Evolutionary conservation across 2,329 filamentous ascomycete species (phyloP), one percentile per base, ranked within the genome.

Genomic region (Cladosporium sp.): DNA sequence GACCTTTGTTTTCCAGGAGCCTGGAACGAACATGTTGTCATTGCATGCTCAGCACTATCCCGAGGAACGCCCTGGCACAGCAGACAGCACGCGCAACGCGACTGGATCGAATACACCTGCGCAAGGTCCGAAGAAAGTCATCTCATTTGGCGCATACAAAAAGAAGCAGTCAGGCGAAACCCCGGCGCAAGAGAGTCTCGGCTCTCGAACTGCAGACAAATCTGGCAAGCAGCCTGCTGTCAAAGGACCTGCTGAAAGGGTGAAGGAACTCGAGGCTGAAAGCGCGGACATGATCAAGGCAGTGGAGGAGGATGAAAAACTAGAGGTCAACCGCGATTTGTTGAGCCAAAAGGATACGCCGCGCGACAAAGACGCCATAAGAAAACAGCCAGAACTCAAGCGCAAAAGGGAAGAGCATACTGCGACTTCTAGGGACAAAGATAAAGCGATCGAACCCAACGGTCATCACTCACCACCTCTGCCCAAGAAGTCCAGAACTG

Each of bases 91-190:
- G 17, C 52, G 52, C 40, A 55, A 55, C 20, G 52, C 20, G 28
- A 55, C 52, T 8, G 52, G 52, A 5, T 35, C 52, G 32, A 45
- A 55, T 17, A 55, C 52, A 1, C 52, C 52, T 13, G 52, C 52
- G 32, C 52, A 55, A 37, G 70, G 64, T 12, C 75, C 76, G 22
- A 85, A 82, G 72, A 86, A 84, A 74, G 86, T 84, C 70, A 85
- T 86, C 60, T 84, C 75, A 56, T 70, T 86, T 54, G 81, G 77
- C 40, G 83, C 81, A 37, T 87, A 86, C 70, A 85, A 83, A 70
- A 81, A 78, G 60, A 83, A 83, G 63, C 69, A 77, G 66, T 78
- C 72, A 60, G 75, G 71, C 56, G 73, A 68, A 40, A 70, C 66
- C 9, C 59, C 70, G 4, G 42, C 35, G 60, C 45, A 42, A 56